Evolutionary conservation across 2,329 filamentous ascomycete genomes (phyloP), one percentile per base, ranked within the genome.

Genomic region (Colletotrichum acutatum): DNA sequence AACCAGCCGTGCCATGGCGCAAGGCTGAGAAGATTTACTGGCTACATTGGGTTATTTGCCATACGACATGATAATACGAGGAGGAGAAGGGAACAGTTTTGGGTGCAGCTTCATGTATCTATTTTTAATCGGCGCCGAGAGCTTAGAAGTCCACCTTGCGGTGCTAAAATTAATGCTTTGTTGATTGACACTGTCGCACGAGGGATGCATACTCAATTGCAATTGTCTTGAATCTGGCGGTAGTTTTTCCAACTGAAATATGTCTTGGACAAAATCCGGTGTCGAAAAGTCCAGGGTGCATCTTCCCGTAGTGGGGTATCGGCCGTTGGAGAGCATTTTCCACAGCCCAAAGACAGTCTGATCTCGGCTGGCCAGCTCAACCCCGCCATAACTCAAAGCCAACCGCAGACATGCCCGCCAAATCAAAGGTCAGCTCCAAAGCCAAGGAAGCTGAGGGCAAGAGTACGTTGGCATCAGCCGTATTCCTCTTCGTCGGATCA

Each of bases 361-460:
- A 68, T 53, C 63, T 62, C 72, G 53, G 60, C 49, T 34, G 32
- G 46, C 62, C 64, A 67, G 58, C 54, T 73, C 62, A 64, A 61
- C 69, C 54, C 68, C 74, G 75, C 78, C 76, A 74, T 68, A 42
- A 28, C 61, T 56, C 62, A 62, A 65, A 65, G 46, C 62, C 73
- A 66, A 66, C 71, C 71, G 73, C 74, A 71, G 72, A 75, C 61
- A 83, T 83, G 82, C 81, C 82, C 74, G 80, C 81, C 75, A 83
- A 83, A 77, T 74, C 79, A 75, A 83, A 83, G 79, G 77, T 74
- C 76, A 78, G 77, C 77, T 79, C 79, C 76, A 82, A 82, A 77
- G 77, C 77, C 74, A 76, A 75, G 69, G 72, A 75, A 74, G 74
- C 74, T 72, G 74, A 72, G 56, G 65, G 46, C 14, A 74, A 75